phyloP scores from a whole-genome alignment of 805 yeast species.

The Sugiyamaella smithiae region DNA sequence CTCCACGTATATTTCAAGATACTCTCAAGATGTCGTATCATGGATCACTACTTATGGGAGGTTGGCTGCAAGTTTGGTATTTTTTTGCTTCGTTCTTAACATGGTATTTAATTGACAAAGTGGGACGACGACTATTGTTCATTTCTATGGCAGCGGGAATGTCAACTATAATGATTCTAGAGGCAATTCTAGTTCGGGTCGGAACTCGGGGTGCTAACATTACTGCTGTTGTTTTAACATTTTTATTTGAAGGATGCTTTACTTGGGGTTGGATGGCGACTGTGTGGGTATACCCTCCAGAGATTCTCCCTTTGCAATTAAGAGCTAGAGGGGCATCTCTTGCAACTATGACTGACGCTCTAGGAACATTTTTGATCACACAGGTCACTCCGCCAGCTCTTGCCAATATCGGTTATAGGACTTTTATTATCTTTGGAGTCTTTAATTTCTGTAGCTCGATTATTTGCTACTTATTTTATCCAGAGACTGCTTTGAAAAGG shows the following conservation, averaged over 20 bases:
- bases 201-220: conserved; percentile 6
- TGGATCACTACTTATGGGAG: conserved; percentile 4
- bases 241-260: conserved; percentile 43
- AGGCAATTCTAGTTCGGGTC: conserved; percentile 12
- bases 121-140: conserved; percentile 7
- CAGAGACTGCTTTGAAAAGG: conserved; percentile 66
- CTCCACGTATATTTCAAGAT: conserved; percentile 13
- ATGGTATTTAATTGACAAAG: conserved; percentile 8
- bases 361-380: conserved; percentile 52
- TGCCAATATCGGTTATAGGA: conserved; percentile 41
- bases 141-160: conserved; percentile 3
- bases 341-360: conserved; percentile 45
- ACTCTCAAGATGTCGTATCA: conserved; percentile 14
- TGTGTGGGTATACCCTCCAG: conserved; percentile 65
- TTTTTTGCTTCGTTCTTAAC: conserved; percentile 6
- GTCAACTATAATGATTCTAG: conserved; percentile 1
- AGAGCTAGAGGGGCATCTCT: conserved; percentile 43
- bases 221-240: conserved; percentile 1
- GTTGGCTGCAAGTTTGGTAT: conserved; percentile 9
- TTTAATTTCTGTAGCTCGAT: conserved; percentile 52
- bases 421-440: conserved; percentile 36
- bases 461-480: conserved; percentile 47
- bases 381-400: conserved; percentile 42
- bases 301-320: conserved; percentile 58
- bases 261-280: conserved; percentile 44